These are phyloP conservation scores for Coemansia sp. DNA, from an alignment of 192 early-diverging fungal genomes.

Conservation along the genomic window DNA sequence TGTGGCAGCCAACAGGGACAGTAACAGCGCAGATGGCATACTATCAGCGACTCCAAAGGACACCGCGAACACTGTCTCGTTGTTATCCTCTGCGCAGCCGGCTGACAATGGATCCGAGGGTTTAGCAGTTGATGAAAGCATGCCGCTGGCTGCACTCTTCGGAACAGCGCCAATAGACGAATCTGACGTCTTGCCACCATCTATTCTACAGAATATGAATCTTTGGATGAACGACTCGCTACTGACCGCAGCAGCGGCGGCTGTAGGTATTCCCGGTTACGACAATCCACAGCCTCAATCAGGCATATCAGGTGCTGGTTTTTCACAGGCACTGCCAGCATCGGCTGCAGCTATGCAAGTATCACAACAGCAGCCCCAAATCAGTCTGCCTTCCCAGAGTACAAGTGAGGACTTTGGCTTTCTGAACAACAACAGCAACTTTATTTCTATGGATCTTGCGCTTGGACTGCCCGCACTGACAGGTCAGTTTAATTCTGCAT, in stretches of 20 bases:
- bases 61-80: not conserved
- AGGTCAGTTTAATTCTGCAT: conserved; percentile 4
- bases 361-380: conserved; percentile 1
- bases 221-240: conserved; percentile 55
- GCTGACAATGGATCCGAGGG: conserved; percentile 6
- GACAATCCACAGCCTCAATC: conserved; percentile 1
- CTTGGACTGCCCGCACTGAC: conserved; percentile 34
- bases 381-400: not conserved
- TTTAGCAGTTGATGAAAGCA: conserved; percentile 24
- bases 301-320: not conserved
- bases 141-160: conserved; percentile 45
- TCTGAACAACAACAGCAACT: conserved; percentile 7
- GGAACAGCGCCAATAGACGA: conserved; percentile 43
- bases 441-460: conserved; percentile 51
- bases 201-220: conserved; percentile 54
- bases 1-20: conserved; percentile 10
- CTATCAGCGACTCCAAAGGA: not conserved
- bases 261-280: not conserved
- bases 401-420: conserved; percentile 3
- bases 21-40: conserved; percentile 1
- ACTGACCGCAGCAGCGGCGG: conserved; percentile 20
- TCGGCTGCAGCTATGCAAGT: conserved; percentile 1
- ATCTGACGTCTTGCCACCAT: conserved; percentile 49
- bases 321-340: conserved; percentile 12
- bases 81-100: not conserved